Base-by-base conservation (phyloP, 192 early-diverging fungal species). In the Chytriomyces hyalinus region DNA sequence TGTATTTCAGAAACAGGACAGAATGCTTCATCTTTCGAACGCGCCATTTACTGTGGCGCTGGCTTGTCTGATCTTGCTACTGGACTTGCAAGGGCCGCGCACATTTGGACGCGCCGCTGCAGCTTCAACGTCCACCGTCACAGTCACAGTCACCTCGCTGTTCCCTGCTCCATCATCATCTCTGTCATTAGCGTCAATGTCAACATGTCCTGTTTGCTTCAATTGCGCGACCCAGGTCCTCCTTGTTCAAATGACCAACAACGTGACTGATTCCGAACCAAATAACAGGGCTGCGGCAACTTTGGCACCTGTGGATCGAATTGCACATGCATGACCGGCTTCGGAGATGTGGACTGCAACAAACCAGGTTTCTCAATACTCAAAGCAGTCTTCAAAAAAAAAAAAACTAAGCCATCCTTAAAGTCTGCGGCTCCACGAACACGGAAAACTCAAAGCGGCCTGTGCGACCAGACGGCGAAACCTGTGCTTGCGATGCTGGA, bases 401-500 rank as follows among this genome's bases (percentile, higher is more conserved):
- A 36, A 47, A 68, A 1, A n/a, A 20, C 20, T n/a, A 3, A 20
- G 53, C 15, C 13, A 57, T 57, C 53, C 15, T 57, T 10, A 65
- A 66, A 75, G 73, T 75, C 2, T 75, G 73, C 47, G 73, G 73
- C 15, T 75, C 73, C 6, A 26, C 73, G 0, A 75, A 75, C 49
- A 47, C 26, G 6, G 62, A n/a, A 6, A 75, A 75, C 63, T 22
- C 15, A 1, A 8, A n/a, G 13, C 61, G 73, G 11, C 73, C 50
- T 51, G 10, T 75, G 6, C 73, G 61, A 65, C 6, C 61, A 20
- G 9, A 47, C 22, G 49, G 62, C 15, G 8, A 11, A 64, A 60
- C 73, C 28, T 75, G 73, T 24, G 6, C 9, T 13, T 75, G 73
- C 63, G 48, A 43, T 9, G 22, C 62, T 46, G 61, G 61, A 36